A percentile compares a stretch with the other conserved stretches of the same genome.
Conservation (phyloP, 2,329 filamentous ascomycete genomes). For the Penicillium corylophilum region DNA sequence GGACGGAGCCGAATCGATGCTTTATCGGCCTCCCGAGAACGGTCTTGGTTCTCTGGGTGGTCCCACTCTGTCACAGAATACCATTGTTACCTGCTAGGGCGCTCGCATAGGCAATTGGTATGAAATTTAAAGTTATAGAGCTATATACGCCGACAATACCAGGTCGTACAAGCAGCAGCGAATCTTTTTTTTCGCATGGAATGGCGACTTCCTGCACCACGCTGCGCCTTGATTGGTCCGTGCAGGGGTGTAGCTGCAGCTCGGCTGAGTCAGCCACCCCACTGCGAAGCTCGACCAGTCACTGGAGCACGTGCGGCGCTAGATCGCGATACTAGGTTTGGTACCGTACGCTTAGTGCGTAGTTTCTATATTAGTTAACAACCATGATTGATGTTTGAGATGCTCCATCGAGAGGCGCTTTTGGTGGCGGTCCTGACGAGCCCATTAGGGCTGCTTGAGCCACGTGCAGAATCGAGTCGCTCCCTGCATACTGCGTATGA, state of each 20-base stretch:
- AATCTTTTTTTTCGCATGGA: background rate
- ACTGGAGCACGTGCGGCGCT: slow-evolving; percentile 7
- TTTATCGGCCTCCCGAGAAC: slow-evolving; percentile 18
- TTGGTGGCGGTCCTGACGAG: background rate
- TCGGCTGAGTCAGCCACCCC: slow-evolving; percentile 6
- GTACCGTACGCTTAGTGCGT: background rate
- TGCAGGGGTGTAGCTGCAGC: background rate
- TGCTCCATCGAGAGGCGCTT: background rate
- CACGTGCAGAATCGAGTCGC: background rate
- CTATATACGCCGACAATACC: background rate
- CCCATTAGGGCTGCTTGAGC: background rate
- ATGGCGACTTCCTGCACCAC: background rate
- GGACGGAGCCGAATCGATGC: slow-evolving; percentile 4
- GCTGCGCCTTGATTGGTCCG: background rate
- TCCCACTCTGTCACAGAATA: background rate
- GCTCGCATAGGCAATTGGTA: background rate
- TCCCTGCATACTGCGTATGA: background rate
- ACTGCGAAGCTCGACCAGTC: slow-evolving; percentile 10
- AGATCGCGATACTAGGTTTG: background rate
- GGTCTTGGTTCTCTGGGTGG: slow-evolving; percentile 1
- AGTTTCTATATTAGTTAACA: too few species aligned
- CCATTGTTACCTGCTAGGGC: background rate
- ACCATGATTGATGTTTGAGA: too few species aligned
- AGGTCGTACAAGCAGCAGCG: background rate
- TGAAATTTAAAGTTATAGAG: background rate